Percentiles rank a stretch among this genome's conserved stretches.
phyloP scores from a whole-genome alignment of 164 flowering plant genomes.

The Hamamelis virginiana region DNA sequence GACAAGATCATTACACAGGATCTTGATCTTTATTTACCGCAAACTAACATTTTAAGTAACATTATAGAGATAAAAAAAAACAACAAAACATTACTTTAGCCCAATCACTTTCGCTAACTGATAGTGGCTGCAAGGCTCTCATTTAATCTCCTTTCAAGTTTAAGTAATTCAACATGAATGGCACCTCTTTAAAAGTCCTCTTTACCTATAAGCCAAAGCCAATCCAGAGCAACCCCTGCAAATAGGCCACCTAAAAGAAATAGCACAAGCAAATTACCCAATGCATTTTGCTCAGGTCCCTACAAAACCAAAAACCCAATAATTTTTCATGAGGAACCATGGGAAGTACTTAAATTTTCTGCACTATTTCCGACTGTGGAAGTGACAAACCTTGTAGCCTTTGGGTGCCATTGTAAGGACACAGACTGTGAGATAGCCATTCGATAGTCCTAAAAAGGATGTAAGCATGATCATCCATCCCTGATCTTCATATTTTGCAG shows the following conservation, averaged over 20 bases:
- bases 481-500: conserved; percentile 60
- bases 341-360: background rate
- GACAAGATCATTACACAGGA: no score
- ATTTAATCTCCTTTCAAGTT: no score
- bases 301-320: conserved; percentile 19
- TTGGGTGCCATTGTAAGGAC: conserved; percentile 57
- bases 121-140: no score
- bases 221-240: conserved; percentile 55
- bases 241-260: conserved; percentile 50
- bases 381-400: conserved; percentile 56
- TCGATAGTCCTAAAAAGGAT: conserved; percentile 53
- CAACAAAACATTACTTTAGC: no score
- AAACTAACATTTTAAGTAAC: no score
- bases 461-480: conserved; percentile 67
- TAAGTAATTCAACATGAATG: background rate
- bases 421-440: conserved; percentile 67
- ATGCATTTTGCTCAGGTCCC: conserved; percentile 73
- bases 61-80: no score
- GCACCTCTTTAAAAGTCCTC: conserved; percentile 14
- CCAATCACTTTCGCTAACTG: no score
- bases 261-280: conserved; percentile 59
- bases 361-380: background rate
- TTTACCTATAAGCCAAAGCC: conserved; percentile 62
- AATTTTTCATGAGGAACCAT: background rate
- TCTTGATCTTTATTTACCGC: no score